phyloP scores from a whole-genome alignment of 2,329 filamentous ascomycete genomes.

The Fusarium transvaalense region DNA sequence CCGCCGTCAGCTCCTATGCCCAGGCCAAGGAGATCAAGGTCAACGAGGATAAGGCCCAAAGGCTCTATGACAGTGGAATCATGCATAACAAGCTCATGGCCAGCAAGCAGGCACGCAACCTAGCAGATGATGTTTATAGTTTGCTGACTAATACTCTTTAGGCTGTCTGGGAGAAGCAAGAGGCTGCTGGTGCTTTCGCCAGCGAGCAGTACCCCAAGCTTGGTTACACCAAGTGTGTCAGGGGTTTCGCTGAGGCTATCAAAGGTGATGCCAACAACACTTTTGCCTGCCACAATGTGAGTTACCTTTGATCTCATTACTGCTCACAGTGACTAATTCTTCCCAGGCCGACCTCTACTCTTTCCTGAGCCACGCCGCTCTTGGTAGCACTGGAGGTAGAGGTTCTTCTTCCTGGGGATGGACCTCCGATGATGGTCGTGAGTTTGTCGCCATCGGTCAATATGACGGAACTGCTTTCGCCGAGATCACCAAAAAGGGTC shows the following conservation, averaged over 20 bases:
- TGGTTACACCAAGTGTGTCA: conserved; percentile 56
- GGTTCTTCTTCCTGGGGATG: conserved; percentile 61
- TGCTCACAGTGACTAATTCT: accelerated
- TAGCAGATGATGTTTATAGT: accelerated
- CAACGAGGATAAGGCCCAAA: conserved; percentile 21
- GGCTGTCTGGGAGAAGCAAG: conserved; percentile 52
- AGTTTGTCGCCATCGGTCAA: conserved; percentile 63
- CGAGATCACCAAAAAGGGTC: conserved; percentile 60
- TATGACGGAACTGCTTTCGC: conserved; percentile 64
- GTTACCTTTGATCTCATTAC: accelerated
- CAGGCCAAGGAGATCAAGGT: conserved; percentile 40
- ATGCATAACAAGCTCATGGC: conserved; percentile 42
- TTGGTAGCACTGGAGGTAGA: conserved; percentile 59
- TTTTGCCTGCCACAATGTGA: conserved; percentile 62
- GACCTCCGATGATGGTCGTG: conserved; percentile 62
- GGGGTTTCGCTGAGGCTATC: conserved; percentile 59
- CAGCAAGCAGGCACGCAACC: conserved; percentile 19
- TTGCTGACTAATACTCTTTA: conserved; percentile 13
- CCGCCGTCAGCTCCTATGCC: conserved; percentile 16
- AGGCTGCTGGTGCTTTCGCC: conserved; percentile 52
- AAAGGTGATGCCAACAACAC: conserved; percentile 61
- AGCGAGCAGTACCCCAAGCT: conserved; percentile 55
- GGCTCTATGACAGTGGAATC: conserved; percentile 38
- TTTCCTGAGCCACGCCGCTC: conserved; percentile 65
- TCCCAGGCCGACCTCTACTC: conserved; percentile 62